Base-by-base conservation (phyloP, 169 alveolate genomes). In the Plasmodium inui region DNA sequence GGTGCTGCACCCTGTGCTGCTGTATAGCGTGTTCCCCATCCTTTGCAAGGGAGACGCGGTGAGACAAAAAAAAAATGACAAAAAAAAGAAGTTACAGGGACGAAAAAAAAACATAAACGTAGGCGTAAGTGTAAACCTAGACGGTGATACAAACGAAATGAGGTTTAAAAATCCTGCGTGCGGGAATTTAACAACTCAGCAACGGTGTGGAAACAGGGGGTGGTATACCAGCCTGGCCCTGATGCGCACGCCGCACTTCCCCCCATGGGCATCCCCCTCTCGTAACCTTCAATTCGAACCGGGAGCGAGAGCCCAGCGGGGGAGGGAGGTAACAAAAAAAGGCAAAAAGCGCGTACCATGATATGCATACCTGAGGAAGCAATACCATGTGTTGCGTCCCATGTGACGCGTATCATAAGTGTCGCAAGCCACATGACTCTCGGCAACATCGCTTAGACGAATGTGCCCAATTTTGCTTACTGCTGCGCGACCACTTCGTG, bases 11-110 rank as follows among this genome's bases (percentile, higher is more conserved):
- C 93, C 93, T 30, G 79, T 39, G 78, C 79, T 74, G 26, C 93
- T 85, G 44, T 85, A 85, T 9, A 85, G 41, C 4, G 93, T 85
- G 19, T 85, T 85, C 41, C 93, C 93, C 93, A 85, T 85, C 10
- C 39, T 85, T 50, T 46, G 28, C 12, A 61, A 57, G 73, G 34
- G 19, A 61, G 28, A 61, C 37, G 34, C 76, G 2, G 46, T 32
- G 46, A 8, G 28, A 37, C 55, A 76, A 76, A 76, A 76, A 76
- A 76, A 28, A 28, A 30, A 37, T 9, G 5, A 76, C 30, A 37
- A 30, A 76, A 76, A 6, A 19, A 76, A 76, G 17, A 34, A 81
- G 61, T 46, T 12, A 28, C 14, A 50, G 14, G 14, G 34, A 61
- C 1, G n/a, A 0, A 61, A 61, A 61, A n/a, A n/a, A 61, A 61